phyloP scores from a whole-genome alignment of 108 stramenopile genomes.

The Pelagomonas calceolata region DNA sequence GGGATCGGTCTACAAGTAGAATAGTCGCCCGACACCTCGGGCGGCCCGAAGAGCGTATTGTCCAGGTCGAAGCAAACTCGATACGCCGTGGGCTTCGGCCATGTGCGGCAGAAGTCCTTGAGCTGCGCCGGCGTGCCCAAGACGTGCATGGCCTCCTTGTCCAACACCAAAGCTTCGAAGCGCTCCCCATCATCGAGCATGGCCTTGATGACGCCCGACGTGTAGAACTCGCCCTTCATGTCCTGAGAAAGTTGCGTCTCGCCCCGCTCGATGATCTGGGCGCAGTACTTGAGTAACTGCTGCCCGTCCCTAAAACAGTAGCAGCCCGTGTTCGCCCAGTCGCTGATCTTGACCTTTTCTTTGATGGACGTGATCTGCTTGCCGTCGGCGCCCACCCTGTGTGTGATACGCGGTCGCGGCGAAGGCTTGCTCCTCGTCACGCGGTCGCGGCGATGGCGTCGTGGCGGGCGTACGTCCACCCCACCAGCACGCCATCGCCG shows the following conservation, averaged over 20 bases:
- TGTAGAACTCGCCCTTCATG: neutral
- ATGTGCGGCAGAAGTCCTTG: neutral
- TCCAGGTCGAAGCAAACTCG: neutral
- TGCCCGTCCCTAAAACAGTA: neutral
- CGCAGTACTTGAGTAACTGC: neutral
- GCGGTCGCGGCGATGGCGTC: too few species aligned
- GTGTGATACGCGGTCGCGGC: too few species aligned
- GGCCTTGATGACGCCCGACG: neutral
- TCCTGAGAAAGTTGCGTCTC: neutral
- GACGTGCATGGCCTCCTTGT: neutral
- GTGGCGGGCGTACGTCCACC: too few species aligned
- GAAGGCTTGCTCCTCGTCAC: too few species aligned
- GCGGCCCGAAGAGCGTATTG: neutral
- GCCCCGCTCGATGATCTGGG: neutral
- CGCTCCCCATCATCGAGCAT: neutral
- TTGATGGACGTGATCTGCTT: neutral
- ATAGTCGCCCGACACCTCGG: neutral
- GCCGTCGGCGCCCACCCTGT: neutral
- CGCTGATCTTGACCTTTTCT: neutral
- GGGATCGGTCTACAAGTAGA: neutral
- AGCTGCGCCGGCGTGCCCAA: neutral
- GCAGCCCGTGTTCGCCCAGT: constrained; percentile 1
- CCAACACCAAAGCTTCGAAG: neutral
- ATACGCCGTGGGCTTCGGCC: neutral
- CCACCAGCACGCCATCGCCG: too few species aligned